phyloP scores from a whole-genome alignment of 768 basidiomycete species.

The Porphyrellus cyaneotinctus region DNA sequence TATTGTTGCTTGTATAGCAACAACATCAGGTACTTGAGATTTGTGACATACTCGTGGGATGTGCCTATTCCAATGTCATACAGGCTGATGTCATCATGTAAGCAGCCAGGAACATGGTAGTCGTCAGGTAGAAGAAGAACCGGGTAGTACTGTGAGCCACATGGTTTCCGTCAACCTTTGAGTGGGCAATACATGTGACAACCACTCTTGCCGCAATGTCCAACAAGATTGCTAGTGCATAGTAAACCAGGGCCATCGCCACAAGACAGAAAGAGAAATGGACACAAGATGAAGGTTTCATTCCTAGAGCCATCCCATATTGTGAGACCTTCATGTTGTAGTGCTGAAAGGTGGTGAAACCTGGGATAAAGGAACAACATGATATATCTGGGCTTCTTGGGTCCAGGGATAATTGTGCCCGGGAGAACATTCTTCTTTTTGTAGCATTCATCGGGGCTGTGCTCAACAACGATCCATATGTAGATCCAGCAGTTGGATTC shows the following conservation, averaged over 20 bases:
- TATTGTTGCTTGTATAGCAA: background rate
- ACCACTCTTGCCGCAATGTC: background rate
- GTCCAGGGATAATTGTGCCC: conserved; percentile 23
- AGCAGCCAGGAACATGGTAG: background rate
- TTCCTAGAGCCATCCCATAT: conserved; percentile 29
- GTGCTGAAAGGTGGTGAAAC: conserved; percentile 11
- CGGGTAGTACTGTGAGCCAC: background rate
- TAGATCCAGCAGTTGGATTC: conserved; percentile 25
- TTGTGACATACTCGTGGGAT: background rate
- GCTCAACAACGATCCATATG: conserved; percentile 33
- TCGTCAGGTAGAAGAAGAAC: background rate
- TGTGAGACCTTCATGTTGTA: conserved; percentile 16
- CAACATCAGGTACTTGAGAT: background rate
- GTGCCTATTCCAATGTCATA: background rate
- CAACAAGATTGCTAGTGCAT: background rate
- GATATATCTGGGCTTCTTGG: conserved; percentile 31
- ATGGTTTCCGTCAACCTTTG: background rate
- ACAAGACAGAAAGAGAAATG: background rate
- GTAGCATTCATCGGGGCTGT: conserved; percentile 5
- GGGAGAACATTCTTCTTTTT: background rate
- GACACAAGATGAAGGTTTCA: background rate
- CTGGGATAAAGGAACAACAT: conserved; percentile 25
- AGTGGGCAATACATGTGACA: background rate
- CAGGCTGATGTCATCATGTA: background rate
- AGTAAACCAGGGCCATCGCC: background rate